These are phyloP conservation scores for Podospora anserina DNA, from an alignment of 495 filamentous ascomycete genomes.

Conservation along the genomic window DNA sequence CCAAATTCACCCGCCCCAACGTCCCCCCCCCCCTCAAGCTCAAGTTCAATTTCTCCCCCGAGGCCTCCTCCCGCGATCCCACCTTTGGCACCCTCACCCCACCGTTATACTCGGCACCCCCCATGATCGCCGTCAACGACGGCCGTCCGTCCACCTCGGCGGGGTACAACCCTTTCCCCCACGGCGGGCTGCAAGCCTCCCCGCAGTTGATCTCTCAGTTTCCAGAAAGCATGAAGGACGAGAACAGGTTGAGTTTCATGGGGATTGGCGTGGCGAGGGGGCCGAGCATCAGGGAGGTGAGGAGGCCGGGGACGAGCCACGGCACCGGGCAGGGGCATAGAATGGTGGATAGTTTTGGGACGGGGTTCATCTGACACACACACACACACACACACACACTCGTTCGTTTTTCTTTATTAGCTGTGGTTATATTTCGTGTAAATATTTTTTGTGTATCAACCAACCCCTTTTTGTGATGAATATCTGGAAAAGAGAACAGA, in stretches of 20 bases:
- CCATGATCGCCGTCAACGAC: conserved; percentile 10
- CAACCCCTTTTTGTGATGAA: not conserved
- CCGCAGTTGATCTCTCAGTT: conserved; percentile 20
- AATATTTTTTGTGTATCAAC: not conserved
- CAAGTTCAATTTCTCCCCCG: conserved; percentile 29
- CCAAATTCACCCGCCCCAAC: conserved; percentile 21
- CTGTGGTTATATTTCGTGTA: not conserved
- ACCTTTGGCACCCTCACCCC: conserved; percentile 22
- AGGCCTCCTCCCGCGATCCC: conserved; percentile 29
- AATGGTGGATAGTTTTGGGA: conserved; percentile 29
- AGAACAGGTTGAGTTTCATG: conserved; percentile 16
- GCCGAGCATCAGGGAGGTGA: conserved; percentile 26
- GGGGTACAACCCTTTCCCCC: not conserved
- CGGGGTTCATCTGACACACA: conserved; percentile 27
- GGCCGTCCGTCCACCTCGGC: conserved; percentile 11
- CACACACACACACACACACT: not conserved
- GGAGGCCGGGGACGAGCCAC: conserved; percentile 13
- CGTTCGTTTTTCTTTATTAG: conserved; percentile 2
- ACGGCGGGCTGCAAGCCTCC: conserved; percentile 10
- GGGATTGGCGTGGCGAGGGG: conserved; percentile 35
- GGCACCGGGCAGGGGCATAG: not conserved
- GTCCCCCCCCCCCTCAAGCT: conserved; percentile 26
- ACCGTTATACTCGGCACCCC: conserved; percentile 16
- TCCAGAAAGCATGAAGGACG: not conserved
- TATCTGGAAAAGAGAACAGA: not conserved